phyloP scores from a whole-genome alignment of 108 stramenopile genomes.

The Nitzschia sp. region DNA sequence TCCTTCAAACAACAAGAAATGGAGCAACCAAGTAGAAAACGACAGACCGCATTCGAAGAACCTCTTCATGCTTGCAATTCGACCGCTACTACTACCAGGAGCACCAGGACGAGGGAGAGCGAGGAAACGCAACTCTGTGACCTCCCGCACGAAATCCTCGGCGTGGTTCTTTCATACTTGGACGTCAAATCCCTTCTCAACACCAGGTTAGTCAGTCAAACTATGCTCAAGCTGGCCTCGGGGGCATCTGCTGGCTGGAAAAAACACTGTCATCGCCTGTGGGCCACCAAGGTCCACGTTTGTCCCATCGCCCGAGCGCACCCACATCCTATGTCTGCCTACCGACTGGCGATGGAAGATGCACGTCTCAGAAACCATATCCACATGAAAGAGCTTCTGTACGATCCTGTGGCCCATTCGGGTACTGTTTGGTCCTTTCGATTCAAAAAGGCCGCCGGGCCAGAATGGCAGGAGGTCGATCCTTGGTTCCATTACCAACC shows the following conservation, averaged over 20 bases:
- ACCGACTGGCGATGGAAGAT: conserved; percentile 45
- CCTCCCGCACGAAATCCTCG: conserved; percentile 40
- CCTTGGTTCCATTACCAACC: conserved; percentile 57
- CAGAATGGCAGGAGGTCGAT: conserved; percentile 71
- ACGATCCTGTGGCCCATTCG: conserved; percentile 38
- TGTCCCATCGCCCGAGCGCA: conserved; percentile 29
- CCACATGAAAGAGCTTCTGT: conserved; percentile 55
- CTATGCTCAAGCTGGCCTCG: conserved; percentile 35
- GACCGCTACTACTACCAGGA: too few relatives aligned
- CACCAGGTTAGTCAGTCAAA: conserved; percentile 13
- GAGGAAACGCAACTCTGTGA: too few relatives aligned
- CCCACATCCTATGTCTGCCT: conserved; percentile 39
- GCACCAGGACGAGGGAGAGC: too few relatives aligned
- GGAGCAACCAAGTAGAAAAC: too few relatives aligned
- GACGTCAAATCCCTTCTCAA: conserved; percentile 38
- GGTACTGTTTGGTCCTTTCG: conserved; percentile 75
- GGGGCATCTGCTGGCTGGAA: conserved; percentile 61
- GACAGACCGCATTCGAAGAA: too few relatives aligned
- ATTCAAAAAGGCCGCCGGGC: conserved; percentile 75
- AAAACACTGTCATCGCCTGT: conserved; percentile 49
- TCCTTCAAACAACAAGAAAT: too few relatives aligned
- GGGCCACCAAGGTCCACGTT: conserved; percentile 62
- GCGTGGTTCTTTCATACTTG: conserved; percentile 32
- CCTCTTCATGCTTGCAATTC: too few relatives aligned
- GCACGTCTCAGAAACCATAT: conserved; percentile 49